phyloP scores from a whole-genome alignment of 768 basidiomycete genomes.

The Astraeus odoratus region DNA sequence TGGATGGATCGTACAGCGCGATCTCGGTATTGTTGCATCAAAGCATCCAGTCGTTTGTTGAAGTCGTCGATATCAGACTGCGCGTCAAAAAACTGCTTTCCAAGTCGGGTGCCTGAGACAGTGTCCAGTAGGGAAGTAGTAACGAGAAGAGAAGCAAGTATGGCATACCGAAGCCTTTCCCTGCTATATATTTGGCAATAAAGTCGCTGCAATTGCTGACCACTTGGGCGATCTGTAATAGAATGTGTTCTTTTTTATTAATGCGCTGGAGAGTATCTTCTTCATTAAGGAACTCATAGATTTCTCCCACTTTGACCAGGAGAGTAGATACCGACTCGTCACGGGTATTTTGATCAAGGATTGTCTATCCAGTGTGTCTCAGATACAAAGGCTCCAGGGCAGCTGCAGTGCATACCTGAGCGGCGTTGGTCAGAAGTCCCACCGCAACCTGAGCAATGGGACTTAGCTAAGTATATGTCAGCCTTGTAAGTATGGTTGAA shows the following conservation, averaged over 20 bases:
- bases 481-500: too few relatives aligned
- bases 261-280: neutral
- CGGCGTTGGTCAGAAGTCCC: too few relatives aligned
- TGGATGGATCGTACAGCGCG: neutral
- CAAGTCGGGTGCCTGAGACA: neutral
- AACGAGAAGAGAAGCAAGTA: neutral
- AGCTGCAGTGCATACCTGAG: too few relatives aligned
- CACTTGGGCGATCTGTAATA: slow-evolving; percentile 1
- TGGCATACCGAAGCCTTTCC: slow-evolving; percentile 1
- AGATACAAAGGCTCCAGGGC: too few relatives aligned
- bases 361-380: too few relatives aligned
- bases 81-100: neutral
- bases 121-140: neutral
- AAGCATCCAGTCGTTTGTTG: neutral
- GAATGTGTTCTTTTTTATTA: neutral
- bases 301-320: neutral
- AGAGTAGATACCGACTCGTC: too few relatives aligned
- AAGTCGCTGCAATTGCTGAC: slow-evolving; percentile 7
- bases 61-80: neutral
- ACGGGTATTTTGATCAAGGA: too few relatives aligned
- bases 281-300: slow-evolving; percentile 4
- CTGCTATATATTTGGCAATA: slow-evolving; percentile 4
- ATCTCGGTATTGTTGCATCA: slow-evolving; percentile 3
- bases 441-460: too few relatives aligned
- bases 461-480: too few relatives aligned